phyloP scores from a whole-genome alignment of 768 basidiomycete species.

The Mycena floridula region DNA sequence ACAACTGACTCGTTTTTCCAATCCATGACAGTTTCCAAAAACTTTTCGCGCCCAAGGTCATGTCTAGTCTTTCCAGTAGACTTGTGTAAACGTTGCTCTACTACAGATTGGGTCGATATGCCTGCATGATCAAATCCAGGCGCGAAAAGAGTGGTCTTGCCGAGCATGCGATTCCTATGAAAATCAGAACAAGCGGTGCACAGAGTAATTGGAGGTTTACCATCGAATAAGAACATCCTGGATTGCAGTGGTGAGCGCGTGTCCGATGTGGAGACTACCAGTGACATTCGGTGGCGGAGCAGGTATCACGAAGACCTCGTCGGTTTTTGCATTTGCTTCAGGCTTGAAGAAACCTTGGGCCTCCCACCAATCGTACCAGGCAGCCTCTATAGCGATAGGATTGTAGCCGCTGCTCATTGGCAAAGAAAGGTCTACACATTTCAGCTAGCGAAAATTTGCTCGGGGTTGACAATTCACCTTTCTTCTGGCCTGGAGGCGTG shows the following conservation, averaged over 20 bases:
- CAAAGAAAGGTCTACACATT: constrained; percentile 79
- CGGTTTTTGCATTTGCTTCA: constrained; percentile 51
- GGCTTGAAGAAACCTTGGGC: constrained; percentile 89
- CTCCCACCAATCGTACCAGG: constrained; percentile 99
- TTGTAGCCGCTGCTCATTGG: constrained; percentile 94
- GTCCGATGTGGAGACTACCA: constrained; percentile 91
- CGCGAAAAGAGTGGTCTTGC: constrained; percentile 81
- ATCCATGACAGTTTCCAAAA: constrained; percentile 84
- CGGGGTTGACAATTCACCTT: no score
- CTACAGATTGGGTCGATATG: constrained; percentile 96
- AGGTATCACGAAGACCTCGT: constrained; percentile 79
- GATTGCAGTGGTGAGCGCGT: constrained; percentile 86
- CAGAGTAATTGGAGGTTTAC: constrained; percentile 33
- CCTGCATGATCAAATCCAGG: constrained; percentile 99
- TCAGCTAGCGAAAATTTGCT: no score
- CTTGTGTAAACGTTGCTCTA: constrained; percentile 90
- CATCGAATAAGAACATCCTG: constrained; percentile 89
- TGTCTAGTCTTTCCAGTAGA: constrained; percentile 76
- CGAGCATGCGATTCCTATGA: constrained; percentile 90
- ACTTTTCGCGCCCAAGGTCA: constrained; percentile 91
- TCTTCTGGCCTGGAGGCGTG: constrained; percentile 89
- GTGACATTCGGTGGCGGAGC: constrained; percentile 97
- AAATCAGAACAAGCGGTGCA: not conserved
- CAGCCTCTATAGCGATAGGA: constrained; percentile 88
- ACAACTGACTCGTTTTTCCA: constrained; percentile 92